Evolutionary conservation across 306 rosid genomes (phyloP), one percentile per base, ranked within the genome.

Genomic region (Comarum palustre): DNA sequence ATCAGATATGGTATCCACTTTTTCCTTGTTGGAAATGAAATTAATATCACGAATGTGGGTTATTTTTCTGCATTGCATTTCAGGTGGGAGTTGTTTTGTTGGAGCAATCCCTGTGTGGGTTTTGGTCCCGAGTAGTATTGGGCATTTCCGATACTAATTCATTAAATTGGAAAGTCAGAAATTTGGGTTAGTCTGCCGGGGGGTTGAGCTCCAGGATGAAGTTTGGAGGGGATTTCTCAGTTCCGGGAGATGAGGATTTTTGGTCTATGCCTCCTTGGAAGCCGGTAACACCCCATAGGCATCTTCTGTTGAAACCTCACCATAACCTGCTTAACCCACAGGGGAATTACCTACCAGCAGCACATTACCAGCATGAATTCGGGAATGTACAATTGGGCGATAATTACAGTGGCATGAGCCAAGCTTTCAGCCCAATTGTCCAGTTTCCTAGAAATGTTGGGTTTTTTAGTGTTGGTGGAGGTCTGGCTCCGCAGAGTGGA

Each of bases 211-310:
- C 80, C 34, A 76, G 63, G 45, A 83, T 84, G 90, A 88, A 83
- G 36, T 78, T 84, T 8, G 63, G 82, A 75, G 77, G 72, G 59
- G 81, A 73, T 11, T 77, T 81, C 64, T 51, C 73, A 32, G 41
- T 43, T 68, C 80, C 83, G 54, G 80, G 62, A 58, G 83, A 68
- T 34, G 65, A 65, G n/a, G 81, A 82, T 39, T 47, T 76, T 73
- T 84, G 43, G 22, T 58, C 73, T 39, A 72, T 64, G 72, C 75
- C 66, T 52, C 47, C 83, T 19, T 83, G 91, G 91, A 66, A 78
- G 31, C 93, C 88, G 19, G 66, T 81, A 76, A 84, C 85, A 24
- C 93, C 91, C 11, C 76, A 78, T 77, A 88, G 82, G 77, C 84
- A 62, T 46, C 50, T 66, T 79, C 82, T 43, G 66, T 9, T 36